Base-by-base conservation (phyloP, 768 basidiomycete genomes). In the Suillus paluster region DNA sequence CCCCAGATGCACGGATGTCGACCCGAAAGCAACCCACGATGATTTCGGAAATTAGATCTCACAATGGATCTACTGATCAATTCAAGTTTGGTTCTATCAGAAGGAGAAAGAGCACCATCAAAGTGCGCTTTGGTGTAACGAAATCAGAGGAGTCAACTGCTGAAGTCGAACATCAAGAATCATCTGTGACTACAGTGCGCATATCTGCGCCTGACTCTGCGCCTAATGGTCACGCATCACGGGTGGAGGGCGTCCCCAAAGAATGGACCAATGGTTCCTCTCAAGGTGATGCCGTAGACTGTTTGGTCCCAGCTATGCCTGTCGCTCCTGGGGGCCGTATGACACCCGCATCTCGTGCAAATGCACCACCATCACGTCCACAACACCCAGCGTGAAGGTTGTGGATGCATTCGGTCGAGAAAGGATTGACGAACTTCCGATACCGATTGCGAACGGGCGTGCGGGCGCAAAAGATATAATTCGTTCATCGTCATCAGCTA, bases 331-430 rank as follows among this genome's bases (percentile, higher is more conserved):
- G 73, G 27, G 63, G 59, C 5, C 65, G 64, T 19, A 62, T 64
- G 7, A 71, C 66, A 21, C 75, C 73, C 1, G 59, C 49, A 12
- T 63, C 68, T 46, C 75, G 67, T 17, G 68, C 71, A 34, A 59
- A 33, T 64, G 69, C 41, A 5, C 64, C 53, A 63, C 71, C 63
- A 50, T 67, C 73, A 39, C 77, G 73, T 34, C 76, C 76, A 46
- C 75, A 81, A 78, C 82, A 0, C 80, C 83, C 8, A 79, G 78
- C 54, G 80, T 92, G 38, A 84, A 89, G 27, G 68, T 92, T 17
- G 76, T 92, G 30, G 90, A 93, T 73, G 87, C 86, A 8, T 92
- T 83, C 70, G 91, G 91, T 12, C 77, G 84, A 52, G 82, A 85
- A 68, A 73, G 74, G 63, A 45, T 53, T 52, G 50, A 66, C n/a